Conservation (phyloP, 2,329 filamentous ascomycete genomes). For the Pestalotiopsis sp. region DNA sequence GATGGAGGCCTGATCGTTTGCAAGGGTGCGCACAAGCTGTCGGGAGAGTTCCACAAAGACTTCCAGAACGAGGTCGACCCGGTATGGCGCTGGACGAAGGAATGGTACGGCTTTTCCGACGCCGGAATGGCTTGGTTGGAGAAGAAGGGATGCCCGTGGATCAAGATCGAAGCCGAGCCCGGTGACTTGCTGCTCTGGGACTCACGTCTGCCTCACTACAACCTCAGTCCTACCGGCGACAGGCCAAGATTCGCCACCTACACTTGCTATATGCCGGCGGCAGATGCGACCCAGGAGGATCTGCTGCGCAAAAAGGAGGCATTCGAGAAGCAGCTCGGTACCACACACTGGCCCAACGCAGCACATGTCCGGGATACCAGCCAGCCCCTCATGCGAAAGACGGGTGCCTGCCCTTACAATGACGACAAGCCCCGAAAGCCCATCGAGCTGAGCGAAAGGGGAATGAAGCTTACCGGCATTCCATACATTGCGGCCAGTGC, state of each 20-base stretch:
- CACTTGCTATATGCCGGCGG: conserved; percentile 43
- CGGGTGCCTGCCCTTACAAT: conserved; percentile 24
- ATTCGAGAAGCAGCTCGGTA: conserved; percentile 39
- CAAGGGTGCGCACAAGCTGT: conserved; percentile 27
- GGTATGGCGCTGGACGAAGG: conserved; percentile 37
- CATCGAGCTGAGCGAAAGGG: conserved; percentile 41
- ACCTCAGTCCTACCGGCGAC: conserved; percentile 34
- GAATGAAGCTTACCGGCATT: conserved; percentile 49
- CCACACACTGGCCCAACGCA: conserved; percentile 46
- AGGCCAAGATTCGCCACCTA: conserved; percentile 38
- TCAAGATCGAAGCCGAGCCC: conserved; percentile 43
- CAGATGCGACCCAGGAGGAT: conserved; percentile 40
- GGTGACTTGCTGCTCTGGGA: conserved; percentile 43
- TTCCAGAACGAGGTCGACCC: conserved; percentile 28
- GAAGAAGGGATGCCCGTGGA: conserved; percentile 32
- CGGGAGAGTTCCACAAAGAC: conserved; percentile 37
- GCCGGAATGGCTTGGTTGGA: conserved; percentile 39
- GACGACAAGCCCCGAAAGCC: conserved; percentile 39
- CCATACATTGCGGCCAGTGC: conserved; percentile 37
- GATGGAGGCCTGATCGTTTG: conserved; percentile 38
- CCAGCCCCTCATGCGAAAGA: conserved; percentile 21
- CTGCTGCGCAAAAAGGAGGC: conserved; percentile 43
- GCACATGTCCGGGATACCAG: conserved; percentile 16
- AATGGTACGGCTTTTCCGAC: conserved; percentile 38
- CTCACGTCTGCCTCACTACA: conserved; percentile 42